These are phyloP conservation scores for Pyrenophora tritici-repentis DNA, from an alignment of 2,329 filamentous ascomycete species.

Conservation along the genomic window DNA sequence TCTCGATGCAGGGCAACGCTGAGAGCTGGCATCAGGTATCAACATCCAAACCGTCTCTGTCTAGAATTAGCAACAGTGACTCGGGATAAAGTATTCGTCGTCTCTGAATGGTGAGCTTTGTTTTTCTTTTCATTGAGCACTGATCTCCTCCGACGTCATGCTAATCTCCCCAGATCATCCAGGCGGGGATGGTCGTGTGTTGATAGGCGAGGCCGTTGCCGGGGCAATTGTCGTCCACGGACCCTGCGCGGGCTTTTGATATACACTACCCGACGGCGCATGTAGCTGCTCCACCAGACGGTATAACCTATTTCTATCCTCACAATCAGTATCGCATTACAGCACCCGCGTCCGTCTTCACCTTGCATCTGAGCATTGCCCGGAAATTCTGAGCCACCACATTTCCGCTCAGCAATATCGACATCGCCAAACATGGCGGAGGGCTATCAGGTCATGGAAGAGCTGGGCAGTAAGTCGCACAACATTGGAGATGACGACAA, in stretches of 20 bases:
- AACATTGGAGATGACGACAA: background rate
- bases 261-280: conserved; percentile 19
- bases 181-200: conserved; percentile 31
- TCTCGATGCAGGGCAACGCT: conserved; percentile 15
- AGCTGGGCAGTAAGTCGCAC: conserved; percentile 78
- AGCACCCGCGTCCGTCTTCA: conserved; percentile 27
- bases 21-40: background rate
- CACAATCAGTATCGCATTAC: conserved; percentile 17
- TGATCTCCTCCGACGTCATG: conserved; percentile 9
- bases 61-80: background rate
- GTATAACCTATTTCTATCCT: conserved; percentile 37
- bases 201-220: conserved; percentile 32
- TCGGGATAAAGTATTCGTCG: background rate
- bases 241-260: conserved; percentile 23
- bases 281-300: conserved; percentile 15
- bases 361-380: conserved; percentile 26
- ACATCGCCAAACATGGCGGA: conserved; percentile 66
- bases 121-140: background rate
- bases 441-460: conserved; percentile 93
- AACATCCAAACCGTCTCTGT: too few species aligned
- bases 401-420: conserved; percentile 25
- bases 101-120: background rate
- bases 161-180: conserved; percentile 12
- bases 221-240: conserved; percentile 23
- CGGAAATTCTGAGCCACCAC: conserved; percentile 20